phyloP scores from a whole-genome alignment of 345 rosid genomes.

The Euclidium syriacum region DNA sequence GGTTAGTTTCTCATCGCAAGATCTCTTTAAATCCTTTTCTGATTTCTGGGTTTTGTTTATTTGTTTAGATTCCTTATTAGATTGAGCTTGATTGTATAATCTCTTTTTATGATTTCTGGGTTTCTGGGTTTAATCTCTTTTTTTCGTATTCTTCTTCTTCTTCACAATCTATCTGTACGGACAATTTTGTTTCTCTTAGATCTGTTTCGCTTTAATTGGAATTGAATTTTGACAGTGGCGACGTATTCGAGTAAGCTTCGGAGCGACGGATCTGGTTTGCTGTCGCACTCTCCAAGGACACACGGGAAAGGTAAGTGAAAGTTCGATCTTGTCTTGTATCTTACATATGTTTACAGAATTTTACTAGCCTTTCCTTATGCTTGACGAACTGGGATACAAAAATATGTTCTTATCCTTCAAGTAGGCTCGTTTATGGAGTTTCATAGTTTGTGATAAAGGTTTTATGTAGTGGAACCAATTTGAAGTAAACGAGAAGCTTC shows the following conservation, averaged over 20 bases:
- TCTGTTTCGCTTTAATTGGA: conserved; percentile 17
- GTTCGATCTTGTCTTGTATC: neutral
- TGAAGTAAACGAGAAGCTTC: neutral
- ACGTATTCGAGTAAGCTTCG: conserved; percentile 67
- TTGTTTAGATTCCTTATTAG: too few species aligned
- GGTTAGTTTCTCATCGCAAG: too few species aligned
- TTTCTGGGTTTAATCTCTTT: neutral
- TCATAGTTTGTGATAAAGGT: conserved; percentile 1
- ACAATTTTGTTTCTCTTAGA: neutral
- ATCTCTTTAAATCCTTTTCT: too few species aligned
- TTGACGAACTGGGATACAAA: neutral
- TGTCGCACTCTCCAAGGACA: conserved; percentile 96
- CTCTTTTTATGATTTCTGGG: too few species aligned
- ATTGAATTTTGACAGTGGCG: conserved; percentile 49
- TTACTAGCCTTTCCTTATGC: neutral
- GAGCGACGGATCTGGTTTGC: conserved; percentile 89
- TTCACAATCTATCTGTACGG: neutral
- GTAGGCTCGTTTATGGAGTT: conserved; percentile 1
- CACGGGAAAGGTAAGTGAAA: conserved; percentile 67
- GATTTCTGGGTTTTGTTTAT: too few species aligned
- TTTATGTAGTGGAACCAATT: neutral
- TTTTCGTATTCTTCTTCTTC: neutral
- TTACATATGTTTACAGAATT: neutral
- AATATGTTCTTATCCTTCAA: neutral
- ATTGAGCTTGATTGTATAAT: too few species aligned